Evolutionary conservation across 2,329 filamentous ascomycete genomes (phyloP), one percentile per base, ranked within the genome.

Genomic region (Sporothrix sp.): DNA sequence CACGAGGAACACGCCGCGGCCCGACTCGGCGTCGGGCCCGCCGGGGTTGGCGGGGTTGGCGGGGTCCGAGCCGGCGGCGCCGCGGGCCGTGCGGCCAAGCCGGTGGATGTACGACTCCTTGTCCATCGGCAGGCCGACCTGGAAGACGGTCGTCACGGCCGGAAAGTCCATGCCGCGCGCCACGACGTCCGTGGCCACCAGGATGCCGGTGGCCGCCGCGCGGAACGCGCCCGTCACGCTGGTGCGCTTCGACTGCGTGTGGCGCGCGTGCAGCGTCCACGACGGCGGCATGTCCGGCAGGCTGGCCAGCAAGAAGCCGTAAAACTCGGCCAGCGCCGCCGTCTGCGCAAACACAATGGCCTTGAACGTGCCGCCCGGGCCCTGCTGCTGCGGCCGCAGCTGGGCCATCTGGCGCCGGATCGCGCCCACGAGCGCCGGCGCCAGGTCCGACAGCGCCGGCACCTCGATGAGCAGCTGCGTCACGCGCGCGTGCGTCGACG

Each of bases 281-380:
- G 73, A 67, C 3, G 66, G 61, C 0, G 74, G 68, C 32, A 75
- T 57, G 10, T 66, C 69, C 2, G 66, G 59, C 18, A 70, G 58
- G 18, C 59, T 55, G 23, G 62, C 63, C 3, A 78, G 67, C 18
- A 78, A 51, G 13, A 70, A 61, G 20, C 70, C 67, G 59, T 78
- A 75, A 43, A 78, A 71, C 36, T 71, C 73, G 4, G 73, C 74
- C 1, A 71, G 67, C 2, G 68, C 70, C 3, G 76, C 75, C 0
- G 77, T 79, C 49, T 83, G 83, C 57, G 84, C 84, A 67, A 91
- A 95, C 32, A 91, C 69, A 58, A 95, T 89, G 27, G 85, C 85
- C 68, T 95, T 95, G 77, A 95, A 90, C 75, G 72, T 6, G 68
- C 65, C 44, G 63, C 23, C 37, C 38, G 65, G 62, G 56, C 16